Evolutionary conservation across 1,139 yeast genomes (phyloP), one percentile per base, ranked within the genome.

Genomic region (Saccharomyces hybrid): DNA sequence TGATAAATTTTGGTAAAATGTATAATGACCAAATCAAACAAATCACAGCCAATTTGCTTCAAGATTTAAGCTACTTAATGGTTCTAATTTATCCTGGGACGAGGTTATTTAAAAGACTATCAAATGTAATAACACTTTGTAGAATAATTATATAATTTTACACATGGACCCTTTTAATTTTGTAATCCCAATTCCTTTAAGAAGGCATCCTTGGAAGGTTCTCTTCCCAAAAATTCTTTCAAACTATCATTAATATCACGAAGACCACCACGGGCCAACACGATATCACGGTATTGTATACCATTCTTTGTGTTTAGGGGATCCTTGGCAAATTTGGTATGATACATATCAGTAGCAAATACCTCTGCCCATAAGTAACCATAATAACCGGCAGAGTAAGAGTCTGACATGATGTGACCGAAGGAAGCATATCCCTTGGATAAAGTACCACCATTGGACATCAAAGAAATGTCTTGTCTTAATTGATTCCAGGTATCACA

Each of bases 331-430:
- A 88, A 88, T 64, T 80, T 79, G n/a, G 87, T 73, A 69, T 86
- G 82, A 73, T 80, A 88, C 70, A 88, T 86, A 70, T 88, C 96
- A 5, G 88, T 81, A 1, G 96, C 95, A 74, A 84, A 88, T 26
- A 87, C 96, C 62, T 83, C 84, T 2, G 95, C 86, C 83, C 89
- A 88, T 72, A 88, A 73, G 70, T 88, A 88, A 2, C 96, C 95
- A 65, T 88, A 88, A 72, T 88, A 88, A 2, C 95, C 95, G 25
- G 93, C 82, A 59, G 86, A 90, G 67, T 88, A 88, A 5, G 95
- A 95, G 50, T 88, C 90, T 71, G 86, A 84, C 72, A 88, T 77
- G 23, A 72, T 71, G 66, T 88, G 96, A 4, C 89, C 91, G 69
- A 88, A 88, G 1, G 91, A 82, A 38, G 85, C 82, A 69, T 80